Conservation (phyloP, 1,284 basidiomycete species). For the Takashimella koratensis region DNA sequence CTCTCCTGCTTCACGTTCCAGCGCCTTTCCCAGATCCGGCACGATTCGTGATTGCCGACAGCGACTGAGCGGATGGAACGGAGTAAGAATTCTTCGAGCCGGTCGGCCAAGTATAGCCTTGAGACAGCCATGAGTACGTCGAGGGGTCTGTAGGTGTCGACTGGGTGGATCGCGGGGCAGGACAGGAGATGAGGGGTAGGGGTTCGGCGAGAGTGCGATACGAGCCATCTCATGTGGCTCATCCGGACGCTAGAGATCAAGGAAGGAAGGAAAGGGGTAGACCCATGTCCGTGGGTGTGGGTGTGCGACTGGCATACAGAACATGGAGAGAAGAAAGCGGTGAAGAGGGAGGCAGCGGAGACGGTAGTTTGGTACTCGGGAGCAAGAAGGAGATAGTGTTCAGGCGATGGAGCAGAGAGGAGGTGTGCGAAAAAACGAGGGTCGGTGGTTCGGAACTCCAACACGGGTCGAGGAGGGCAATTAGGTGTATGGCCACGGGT, state of each 20-base stretch:
- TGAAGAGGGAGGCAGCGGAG: conserved; percentile 46
- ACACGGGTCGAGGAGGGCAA: neutral
- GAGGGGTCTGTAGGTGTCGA: conserved; percentile 1
- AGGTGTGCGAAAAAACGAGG: conserved; percentile 58
- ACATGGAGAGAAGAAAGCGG: conserved; percentile 46
- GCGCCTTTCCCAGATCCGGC: conserved; percentile 56
- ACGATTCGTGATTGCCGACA: conserved; percentile 55
- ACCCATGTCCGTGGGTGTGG: no score
- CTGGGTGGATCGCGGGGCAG: neutral
- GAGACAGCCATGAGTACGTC: conserved; percentile 27
- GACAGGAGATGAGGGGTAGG: conserved; percentile 15
- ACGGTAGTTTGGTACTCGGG: conserved; percentile 43
- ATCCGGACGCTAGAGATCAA: no score
- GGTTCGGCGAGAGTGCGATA: conserved; percentile 12
- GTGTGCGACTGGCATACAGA: no score
- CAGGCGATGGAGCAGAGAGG: conserved; percentile 53
- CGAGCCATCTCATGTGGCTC: conserved; percentile 17
- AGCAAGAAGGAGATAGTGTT: conserved; percentile 50
- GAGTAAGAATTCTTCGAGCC: conserved; percentile 51
- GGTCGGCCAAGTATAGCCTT: conserved; percentile 40
- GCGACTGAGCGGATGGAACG: conserved; percentile 47
- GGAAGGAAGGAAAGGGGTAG: no score
- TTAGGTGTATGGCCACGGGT: neutral
- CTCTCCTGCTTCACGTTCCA: no score
- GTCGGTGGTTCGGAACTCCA: conserved; percentile 57